Evolutionary conservation across 768 basidiomycete species (phyloP).

Genomic region (Infundibulicybe gibba): DNA sequence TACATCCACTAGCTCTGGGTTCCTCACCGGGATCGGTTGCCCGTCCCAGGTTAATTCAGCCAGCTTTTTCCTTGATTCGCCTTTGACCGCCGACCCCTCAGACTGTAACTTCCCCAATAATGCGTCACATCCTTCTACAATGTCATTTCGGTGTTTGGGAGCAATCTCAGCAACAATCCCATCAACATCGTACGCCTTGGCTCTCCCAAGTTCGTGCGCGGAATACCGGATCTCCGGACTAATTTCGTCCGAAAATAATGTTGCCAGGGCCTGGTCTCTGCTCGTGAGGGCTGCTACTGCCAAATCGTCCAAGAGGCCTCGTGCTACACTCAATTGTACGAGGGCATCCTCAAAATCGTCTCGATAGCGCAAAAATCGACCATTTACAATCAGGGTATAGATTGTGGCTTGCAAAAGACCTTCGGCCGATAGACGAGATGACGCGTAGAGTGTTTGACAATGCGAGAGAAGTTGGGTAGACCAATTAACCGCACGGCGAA

Average conservation of each 20-base stretch:
- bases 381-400: constrained; percentile 79
- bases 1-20: constrained; percentile 88
- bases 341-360: constrained; percentile 76
- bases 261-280: constrained; percentile 83
- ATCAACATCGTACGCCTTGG: constrained; percentile 79
- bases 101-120: constrained; percentile 48
- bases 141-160: constrained; percentile 47
- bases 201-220: constrained; percentile 81
- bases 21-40: constrained; percentile 78
- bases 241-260: constrained; percentile 80
- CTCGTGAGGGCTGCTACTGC: constrained; percentile 63
- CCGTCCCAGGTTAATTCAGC: constrained; percentile 74
- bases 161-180: constrained; percentile 66
- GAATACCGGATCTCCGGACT: constrained; percentile 90
- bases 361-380: constrained; percentile 76
- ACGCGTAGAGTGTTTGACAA: constrained; percentile 59
- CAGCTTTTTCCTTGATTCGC: constrained; percentile 50
- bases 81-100: constrained; percentile 34
- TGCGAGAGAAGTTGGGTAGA: constrained; percentile 73
- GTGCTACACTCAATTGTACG: constrained; percentile 75
- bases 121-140: constrained; percentile 61
- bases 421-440: constrained; percentile 49
- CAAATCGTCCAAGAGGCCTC: constrained; percentile 66
- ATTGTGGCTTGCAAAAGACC: constrained; percentile 66
- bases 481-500: constrained; percentile 78